Evolutionary conservation across 345 rosid genomes (phyloP).

Genomic region (Camelina hispida): DNA sequence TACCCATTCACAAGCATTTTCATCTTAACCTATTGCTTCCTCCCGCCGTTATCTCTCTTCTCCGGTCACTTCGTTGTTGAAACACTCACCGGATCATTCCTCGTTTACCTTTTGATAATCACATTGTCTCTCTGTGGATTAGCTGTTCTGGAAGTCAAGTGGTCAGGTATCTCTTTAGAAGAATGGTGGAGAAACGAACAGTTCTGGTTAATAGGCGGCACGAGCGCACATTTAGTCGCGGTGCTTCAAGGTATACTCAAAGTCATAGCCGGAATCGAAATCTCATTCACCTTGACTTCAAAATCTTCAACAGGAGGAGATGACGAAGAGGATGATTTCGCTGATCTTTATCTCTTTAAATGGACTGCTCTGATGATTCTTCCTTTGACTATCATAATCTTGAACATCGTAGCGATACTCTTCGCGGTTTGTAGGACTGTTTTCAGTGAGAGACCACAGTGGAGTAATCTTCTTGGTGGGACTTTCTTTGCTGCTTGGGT

Average conservation of each 20-base stretch:
- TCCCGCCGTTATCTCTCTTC: constrained; percentile 75
- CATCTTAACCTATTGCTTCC: constrained; percentile 86
- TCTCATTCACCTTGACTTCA: constrained; percentile 73
- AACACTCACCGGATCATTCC: constrained; percentile 57
- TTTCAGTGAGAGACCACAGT: constrained; percentile 53
- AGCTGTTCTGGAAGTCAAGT: constrained; percentile 78
- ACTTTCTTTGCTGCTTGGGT: constrained; percentile 88
- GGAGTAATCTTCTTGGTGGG: constrained; percentile 78
- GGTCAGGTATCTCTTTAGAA: constrained; percentile 75
- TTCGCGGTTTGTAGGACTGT: constrained; percentile 63
- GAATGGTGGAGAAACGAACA: constrained; percentile 98
- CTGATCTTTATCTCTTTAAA: constrained; percentile 73
- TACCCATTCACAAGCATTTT: constrained; percentile 85
- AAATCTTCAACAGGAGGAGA: constrained; percentile 59
- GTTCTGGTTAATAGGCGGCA: constrained; percentile 89
- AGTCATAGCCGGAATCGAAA: constrained; percentile 80
- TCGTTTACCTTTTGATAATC: constrained; percentile 62
- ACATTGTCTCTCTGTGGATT: constrained; percentile 64
- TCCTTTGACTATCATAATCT: constrained; percentile 73
- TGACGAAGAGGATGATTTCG: constrained; percentile 68
- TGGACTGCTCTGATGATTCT: constrained; percentile 85
- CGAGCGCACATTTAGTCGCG: constrained; percentile 84
- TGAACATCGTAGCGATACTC: constrained; percentile 72
- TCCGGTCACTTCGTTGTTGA: constrained; percentile 73
- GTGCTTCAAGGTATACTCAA: constrained; percentile 85